These are phyloP conservation scores for Naganishia friedmannii DNA, from an alignment of 768 basidiomycete genomes.

Conservation along the genomic window DNA sequence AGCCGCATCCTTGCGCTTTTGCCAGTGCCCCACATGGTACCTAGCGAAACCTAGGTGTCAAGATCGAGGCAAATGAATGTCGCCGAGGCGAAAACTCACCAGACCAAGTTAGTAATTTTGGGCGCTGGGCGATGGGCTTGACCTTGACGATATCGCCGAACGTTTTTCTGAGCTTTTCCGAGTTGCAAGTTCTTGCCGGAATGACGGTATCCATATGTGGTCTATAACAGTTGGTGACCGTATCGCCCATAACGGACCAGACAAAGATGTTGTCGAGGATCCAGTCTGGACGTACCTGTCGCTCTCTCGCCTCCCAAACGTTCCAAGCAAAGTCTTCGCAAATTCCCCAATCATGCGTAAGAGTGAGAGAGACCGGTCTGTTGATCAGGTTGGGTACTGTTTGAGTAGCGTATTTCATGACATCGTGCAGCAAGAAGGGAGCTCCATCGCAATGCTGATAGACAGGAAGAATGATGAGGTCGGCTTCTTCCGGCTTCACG, in stretches of 20 bases:
- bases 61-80: background rate
- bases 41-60: background rate
- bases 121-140: constrained; percentile 41
- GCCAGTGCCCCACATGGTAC: constrained; percentile 52
- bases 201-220: constrained; percentile 52
- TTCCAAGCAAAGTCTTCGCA: constrained; percentile 50
- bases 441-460: constrained; percentile 48
- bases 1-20: constrained; percentile 43
- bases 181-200: constrained; percentile 48
- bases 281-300: constrained; percentile 41
- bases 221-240: constrained; percentile 51
- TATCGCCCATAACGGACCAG: constrained; percentile 52
- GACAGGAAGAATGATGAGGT: constrained; percentile 47
- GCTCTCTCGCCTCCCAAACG: constrained; percentile 44
- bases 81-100: constrained; percentile 23
- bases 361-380: constrained; percentile 39
- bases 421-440: constrained; percentile 41
- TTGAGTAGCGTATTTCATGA: constrained; percentile 37
- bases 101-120: constrained; percentile 44
- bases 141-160: constrained; percentile 42
- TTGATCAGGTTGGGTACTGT: constrained; percentile 39
- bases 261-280: constrained; percentile 45
- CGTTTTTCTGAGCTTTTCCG: constrained; percentile 39
- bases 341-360: constrained; percentile 53
- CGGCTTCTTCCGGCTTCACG: constrained; percentile 49